Conservation (phyloP, 805 yeast genomes). For the Pichia occidentalis region DNA sequence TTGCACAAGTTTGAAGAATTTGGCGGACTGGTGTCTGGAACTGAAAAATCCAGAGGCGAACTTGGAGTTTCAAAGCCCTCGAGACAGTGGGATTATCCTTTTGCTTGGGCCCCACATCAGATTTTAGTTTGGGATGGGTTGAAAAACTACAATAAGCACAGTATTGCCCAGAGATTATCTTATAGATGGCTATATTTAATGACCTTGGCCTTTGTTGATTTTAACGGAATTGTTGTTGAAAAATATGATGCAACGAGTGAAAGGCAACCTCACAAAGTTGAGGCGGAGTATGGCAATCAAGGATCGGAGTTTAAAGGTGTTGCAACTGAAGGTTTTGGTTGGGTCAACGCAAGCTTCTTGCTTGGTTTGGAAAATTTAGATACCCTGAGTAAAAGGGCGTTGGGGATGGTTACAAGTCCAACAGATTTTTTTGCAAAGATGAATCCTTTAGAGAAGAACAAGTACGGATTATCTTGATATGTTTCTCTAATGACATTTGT, state of each 20-base stretch:
- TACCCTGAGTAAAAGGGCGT: slow-evolving; percentile 61
- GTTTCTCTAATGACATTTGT: not conserved
- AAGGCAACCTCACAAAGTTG: slow-evolving; percentile 82
- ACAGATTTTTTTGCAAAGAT: slow-evolving; percentile 48
- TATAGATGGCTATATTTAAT: slow-evolving; percentile 88
- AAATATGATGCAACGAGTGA: slow-evolving; percentile 85
- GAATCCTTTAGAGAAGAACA: slow-evolving; percentile 35
- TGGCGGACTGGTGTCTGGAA: slow-evolving; percentile 88
- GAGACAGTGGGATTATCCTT: slow-evolving; percentile 97
- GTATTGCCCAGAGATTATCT: slow-evolving; percentile 61
- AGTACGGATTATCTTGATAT: slow-evolving; percentile 26
- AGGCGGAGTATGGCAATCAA: slow-evolving; percentile 96
- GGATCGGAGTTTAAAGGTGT: slow-evolving; percentile 90
- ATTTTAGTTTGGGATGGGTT: slow-evolving; percentile 90
- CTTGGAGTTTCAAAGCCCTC: slow-evolving; percentile 68
- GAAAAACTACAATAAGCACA: slow-evolving; percentile 56
- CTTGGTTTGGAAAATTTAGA: slow-evolving; percentile 65
- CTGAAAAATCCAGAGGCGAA: slow-evolving; percentile 65
- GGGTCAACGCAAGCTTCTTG: slow-evolving; percentile 89
- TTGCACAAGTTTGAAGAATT: slow-evolving; percentile 68
- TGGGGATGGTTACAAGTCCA: slow-evolving; percentile 77
- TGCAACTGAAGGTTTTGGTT: slow-evolving; percentile 94
- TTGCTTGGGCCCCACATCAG: slow-evolving; percentile 99
- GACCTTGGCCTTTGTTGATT: slow-evolving; percentile 85
- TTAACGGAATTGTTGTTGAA: slow-evolving; percentile 91